Evolutionary conservation across 2,329 filamentous ascomycete species (phyloP).

Genomic region (Penicillium sp.): DNA sequence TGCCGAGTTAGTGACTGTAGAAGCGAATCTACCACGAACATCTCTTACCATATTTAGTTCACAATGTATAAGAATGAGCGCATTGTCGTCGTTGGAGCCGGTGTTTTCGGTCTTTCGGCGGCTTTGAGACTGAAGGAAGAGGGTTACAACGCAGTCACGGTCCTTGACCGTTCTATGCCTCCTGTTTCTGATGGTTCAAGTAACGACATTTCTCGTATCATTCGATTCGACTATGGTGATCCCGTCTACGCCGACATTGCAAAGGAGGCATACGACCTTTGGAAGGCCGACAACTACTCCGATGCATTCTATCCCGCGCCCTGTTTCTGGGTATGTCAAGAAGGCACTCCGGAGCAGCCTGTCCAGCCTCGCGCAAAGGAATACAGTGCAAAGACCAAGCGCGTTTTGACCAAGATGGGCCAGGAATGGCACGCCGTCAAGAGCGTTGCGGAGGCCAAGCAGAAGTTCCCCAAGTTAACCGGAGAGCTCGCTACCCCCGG

Average conservation of each 20-base stretch:
- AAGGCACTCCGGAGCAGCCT: constrained; percentile 17
- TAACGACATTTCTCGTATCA: constrained; percentile 41
- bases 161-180: constrained; percentile 34
- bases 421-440: constrained; percentile 23
- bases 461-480: constrained; percentile 21
- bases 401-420: constrained; percentile 24
- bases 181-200: constrained; percentile 40
- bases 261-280: constrained; percentile 66
- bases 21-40: neutral
- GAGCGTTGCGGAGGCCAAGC: constrained; percentile 16
- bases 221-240: constrained; percentile 67
- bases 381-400: constrained; percentile 24
- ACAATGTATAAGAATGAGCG: constrained; percentile 23
- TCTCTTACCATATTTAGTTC: no score
- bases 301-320: constrained; percentile 26
- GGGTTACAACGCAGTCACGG: constrained; percentile 29
- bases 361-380: constrained; percentile 21
- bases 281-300: constrained; percentile 46
- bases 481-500: constrained; percentile 19
- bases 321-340: constrained; percentile 26
- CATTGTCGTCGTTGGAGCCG: constrained; percentile 56
- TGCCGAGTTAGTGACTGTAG: neutral
- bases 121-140: constrained; percentile 25
- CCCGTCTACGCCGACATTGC: constrained; percentile 70
- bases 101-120: constrained; percentile 63